Base-by-base conservation (phyloP, 257 asterid species). In the Nyctanthes arbortristis region DNA sequence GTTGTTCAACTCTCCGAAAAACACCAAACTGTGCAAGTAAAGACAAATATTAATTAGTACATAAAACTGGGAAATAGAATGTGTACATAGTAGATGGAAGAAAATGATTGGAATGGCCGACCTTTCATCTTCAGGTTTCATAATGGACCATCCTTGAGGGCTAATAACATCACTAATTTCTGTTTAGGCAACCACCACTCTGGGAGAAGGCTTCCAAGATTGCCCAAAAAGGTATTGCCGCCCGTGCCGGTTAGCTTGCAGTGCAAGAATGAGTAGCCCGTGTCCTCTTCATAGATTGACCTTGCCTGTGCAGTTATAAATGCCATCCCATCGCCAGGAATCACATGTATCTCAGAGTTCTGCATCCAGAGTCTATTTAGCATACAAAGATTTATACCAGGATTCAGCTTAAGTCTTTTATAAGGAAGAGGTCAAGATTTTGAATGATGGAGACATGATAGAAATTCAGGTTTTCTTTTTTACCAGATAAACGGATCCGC, bases 71-170 rank as follows among this genome's bases (percentile, higher is more conserved):
- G n/a, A n/a, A n/a, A n/a, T n/a, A n/a, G n/a, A n/a, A n/a, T n/a
- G n/a, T n/a, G n/a, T n/a, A n/a, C n/a, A n/a, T n/a, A n/a, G 16
- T 18, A 52, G 59, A 9, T 1, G 34, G 9, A 43, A 43, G n/a
- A n/a, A n/a, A n/a, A n/a, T n/a, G n/a, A n/a, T n/a, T n/a, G n/a
- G 9, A 12, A 0, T 0, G 31, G 11, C 78, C 71, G 9, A 89
- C 95, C 63, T 75, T 56, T 73, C 65, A 22, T 67, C 22, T 8
- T 56, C 8, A 0, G 73, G 69, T 2, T 73, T 2, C 30, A n/a
- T n/a, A n/a, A n/a, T 56, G 3, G 79, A 77, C 96, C 96, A 90
- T 59, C 93, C 96, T 39, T 73, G 57, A 1, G 95, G 93, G 4
- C 73, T n/a, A n/a, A n/a, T n/a, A n/a, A n/a, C n/a, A n/a, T n/a